phyloP scores from a whole-genome alignment of 129 eudicot species.

The Gnaphalium uliginosum region DNA sequence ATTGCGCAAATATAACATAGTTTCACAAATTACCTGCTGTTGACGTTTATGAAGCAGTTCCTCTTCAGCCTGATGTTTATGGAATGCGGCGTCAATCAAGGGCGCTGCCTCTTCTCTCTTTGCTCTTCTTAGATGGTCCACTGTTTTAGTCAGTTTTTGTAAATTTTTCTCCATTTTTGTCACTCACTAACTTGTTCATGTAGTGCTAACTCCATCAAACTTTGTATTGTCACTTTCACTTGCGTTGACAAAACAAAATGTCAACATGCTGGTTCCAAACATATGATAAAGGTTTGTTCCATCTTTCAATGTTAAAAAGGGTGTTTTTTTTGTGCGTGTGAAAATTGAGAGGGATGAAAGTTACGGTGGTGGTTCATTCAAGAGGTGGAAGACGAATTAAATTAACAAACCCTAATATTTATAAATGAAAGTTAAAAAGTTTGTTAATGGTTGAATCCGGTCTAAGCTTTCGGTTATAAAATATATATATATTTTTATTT shows the following conservation, averaged over 20 bases:
- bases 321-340: no score
- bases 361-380: no score
- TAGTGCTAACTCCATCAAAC: conserved; percentile 59
- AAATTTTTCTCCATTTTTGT: conserved; percentile 76
- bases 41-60: conserved; percentile 62
- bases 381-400: no score
- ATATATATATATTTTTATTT: no score
- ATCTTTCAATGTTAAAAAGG: no score
- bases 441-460: no score
- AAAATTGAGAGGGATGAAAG: no score
- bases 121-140: conserved; percentile 84
- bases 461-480: no score
- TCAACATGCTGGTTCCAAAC: neutral
- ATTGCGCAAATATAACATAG: neutral
- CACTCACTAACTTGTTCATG: conserved; percentile 61
- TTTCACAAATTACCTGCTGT: conserved; percentile 50
- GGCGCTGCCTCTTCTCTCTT: conserved; percentile 85
- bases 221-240: conserved; percentile 67
- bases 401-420: no score
- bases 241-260: conserved; percentile 22
- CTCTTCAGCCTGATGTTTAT: conserved; percentile 60
- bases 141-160: conserved; percentile 68
- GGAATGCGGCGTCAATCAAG: conserved; percentile 69
- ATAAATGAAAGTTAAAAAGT: no score
- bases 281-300: no score